Conservation (phyloP, 2,329 filamentous ascomycete species). For the Aspergillus oerlinghausenensis region DNA sequence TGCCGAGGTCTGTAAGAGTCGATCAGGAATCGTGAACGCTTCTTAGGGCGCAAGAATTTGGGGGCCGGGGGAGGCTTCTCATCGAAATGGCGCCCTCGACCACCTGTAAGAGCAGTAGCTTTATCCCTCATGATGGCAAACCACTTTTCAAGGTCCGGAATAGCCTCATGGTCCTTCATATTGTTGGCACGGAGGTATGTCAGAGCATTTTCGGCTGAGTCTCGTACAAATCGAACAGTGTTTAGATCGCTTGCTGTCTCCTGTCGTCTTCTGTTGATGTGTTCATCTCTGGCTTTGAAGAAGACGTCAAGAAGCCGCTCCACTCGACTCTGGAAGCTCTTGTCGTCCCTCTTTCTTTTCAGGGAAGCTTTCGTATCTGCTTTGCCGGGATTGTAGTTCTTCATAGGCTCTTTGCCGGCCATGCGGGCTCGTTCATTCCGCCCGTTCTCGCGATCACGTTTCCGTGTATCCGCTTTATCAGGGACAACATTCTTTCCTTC, state of each 20-base stretch:
- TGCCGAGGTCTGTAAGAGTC: constrained; percentile 25
- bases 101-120: constrained; percentile 33
- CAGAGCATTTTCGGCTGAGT: constrained; percentile 41
- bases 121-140: constrained; percentile 32
- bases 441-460: neutral
- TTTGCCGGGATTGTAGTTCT: neutral
- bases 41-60: constrained; percentile 8
- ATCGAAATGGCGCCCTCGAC: constrained; percentile 38
- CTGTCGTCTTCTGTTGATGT: constrained; percentile 23
- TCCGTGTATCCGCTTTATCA: neutral
- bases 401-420: neutral
- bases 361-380: neutral
- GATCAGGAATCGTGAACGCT: constrained; percentile 6
- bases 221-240: constrained; percentile 39
- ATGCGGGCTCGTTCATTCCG: neutral
- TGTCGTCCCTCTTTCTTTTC: neutral
- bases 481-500: neutral
- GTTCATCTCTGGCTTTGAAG: constrained; percentile 34
- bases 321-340: constrained; percentile 2
- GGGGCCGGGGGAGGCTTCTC: constrained; percentile 3
- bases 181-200: neutral
- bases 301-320: constrained; percentile 29
- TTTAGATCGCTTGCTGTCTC: constrained; percentile 20
- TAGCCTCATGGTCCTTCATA: neutral
- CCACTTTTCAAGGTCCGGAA: constrained; percentile 28